phyloP scores from a whole-genome alignment of 2,329 filamentous ascomycete species.

The Phialophora tarda region DNA sequence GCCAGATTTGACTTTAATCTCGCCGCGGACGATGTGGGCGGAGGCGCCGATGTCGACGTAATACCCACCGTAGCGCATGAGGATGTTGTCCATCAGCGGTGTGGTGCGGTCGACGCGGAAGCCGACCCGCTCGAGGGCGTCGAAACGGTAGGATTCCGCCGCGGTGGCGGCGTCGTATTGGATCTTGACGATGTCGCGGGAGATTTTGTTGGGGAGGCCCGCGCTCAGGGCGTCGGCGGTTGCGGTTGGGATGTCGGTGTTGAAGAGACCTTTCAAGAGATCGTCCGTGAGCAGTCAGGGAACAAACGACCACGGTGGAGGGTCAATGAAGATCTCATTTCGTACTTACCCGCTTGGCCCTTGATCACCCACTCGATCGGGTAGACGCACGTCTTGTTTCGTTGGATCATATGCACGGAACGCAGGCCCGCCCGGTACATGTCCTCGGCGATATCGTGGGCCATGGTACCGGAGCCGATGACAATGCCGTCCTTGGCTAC shows the following conservation, averaged over 20 bases:
- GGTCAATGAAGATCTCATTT: not conserved
- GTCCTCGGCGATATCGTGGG: constrained; percentile 59
- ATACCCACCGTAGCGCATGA: constrained; percentile 53
- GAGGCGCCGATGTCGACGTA: constrained; percentile 56
- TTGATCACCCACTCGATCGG: constrained; percentile 41
- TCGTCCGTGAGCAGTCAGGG: not conserved
- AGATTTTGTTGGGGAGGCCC: constrained; percentile 42
- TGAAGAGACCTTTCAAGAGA: constrained; percentile 30
- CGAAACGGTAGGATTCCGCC: constrained; percentile 47
- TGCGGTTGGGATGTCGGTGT: constrained; percentile 36
- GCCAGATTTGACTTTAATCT: constrained; percentile 51
- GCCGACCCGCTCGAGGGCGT: constrained; percentile 50
- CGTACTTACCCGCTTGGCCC: constrained; percentile 29
- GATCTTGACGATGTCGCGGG: constrained; percentile 30
- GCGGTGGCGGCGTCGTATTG: constrained; percentile 31
- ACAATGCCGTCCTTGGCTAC: constrained; percentile 56
- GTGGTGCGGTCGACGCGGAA: constrained; percentile 50
- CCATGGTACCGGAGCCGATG: constrained; percentile 57
- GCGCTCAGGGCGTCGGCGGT: constrained; percentile 36
- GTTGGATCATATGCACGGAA: constrained; percentile 61
- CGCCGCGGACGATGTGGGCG: constrained; percentile 52
- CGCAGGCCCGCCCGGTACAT: constrained; percentile 55
- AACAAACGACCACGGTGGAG: not conserved
- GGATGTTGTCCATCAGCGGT: constrained; percentile 50
- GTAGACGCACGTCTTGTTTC: constrained; percentile 48